Conservation (phyloP, 164 flowering plant species). For the Kingdonia uniflora region DNA sequence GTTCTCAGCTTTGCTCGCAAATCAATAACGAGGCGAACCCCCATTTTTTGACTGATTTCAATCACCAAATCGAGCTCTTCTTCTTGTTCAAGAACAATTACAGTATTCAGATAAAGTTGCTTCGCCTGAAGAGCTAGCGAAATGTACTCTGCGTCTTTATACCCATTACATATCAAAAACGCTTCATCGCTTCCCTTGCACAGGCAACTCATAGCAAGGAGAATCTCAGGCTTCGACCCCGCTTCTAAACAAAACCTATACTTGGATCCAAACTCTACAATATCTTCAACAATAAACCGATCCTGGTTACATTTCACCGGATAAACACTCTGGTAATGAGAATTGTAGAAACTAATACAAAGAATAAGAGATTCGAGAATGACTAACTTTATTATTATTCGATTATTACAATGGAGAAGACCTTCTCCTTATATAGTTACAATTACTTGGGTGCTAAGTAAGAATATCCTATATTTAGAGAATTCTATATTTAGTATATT, state of each 20-base stretch:
- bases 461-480: too few relatives aligned
- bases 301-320: slow-evolving; percentile 99
- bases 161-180: slow-evolving; percentile 85
- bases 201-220: slow-evolving; percentile 82
- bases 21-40: slow-evolving; percentile 68
- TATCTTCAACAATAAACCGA: too few relatives aligned
- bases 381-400: too few relatives aligned
- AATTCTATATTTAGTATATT: too few relatives aligned
- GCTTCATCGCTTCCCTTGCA: slow-evolving; percentile 78
- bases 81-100: slow-evolving; percentile 91
- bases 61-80: slow-evolving; percentile 89
- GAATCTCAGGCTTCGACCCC: slow-evolving; percentile 98
- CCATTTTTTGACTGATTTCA: slow-evolving; percentile 41
- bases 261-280: slow-evolving; percentile 62
- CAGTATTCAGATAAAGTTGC: slow-evolving; percentile 57
- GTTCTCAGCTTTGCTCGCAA: slow-evolving; percentile 84
- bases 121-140: slow-evolving; percentile 70
- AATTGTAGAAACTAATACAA: too few relatives aligned
- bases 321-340: slow-evolving; percentile 97
- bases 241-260: slow-evolving; percentile 89
- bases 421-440: too few relatives aligned
- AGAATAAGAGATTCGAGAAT: too few relatives aligned
- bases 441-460: too few relatives aligned
- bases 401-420: too few relatives aligned
- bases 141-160: slow-evolving; percentile 84